Evolutionary conservation across 192 early-diverging fungal species (phyloP).

Genomic region (Podila epigama): DNA sequence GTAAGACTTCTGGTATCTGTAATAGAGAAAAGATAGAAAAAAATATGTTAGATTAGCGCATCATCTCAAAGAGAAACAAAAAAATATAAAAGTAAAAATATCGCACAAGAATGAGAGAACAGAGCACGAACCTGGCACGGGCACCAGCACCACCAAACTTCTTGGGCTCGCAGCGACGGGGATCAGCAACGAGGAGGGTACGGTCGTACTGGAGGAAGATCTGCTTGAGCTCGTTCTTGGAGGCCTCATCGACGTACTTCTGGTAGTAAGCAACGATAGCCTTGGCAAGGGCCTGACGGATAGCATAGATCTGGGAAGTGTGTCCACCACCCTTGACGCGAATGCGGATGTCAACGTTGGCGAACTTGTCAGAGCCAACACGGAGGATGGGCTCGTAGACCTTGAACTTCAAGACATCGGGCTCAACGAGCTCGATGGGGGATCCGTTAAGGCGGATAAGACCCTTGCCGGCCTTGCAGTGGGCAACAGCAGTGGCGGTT

Average conservation of each 20-base stretch:
- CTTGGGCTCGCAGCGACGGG: conserved; percentile 99
- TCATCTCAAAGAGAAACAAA: no score
- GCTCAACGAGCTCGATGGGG: conserved; percentile 95
- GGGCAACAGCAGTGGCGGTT: conserved; percentile 99
- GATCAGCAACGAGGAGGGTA: conserved; percentile 97
- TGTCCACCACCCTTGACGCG: conserved; percentile 97
- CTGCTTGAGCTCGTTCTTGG: conserved; percentile 99
- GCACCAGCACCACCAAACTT: conserved; percentile 99
- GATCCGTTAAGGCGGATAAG: conserved; percentile 98
- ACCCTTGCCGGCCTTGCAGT: conserved; percentile 97
- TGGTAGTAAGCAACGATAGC: conserved; percentile 99
- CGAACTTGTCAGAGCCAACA: conserved; percentile 96
- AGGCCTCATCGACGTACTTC: conserved; percentile 99
- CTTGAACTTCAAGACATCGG: conserved; percentile 97
- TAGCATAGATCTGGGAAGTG: conserved; percentile 97
- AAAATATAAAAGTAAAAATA: neutral
- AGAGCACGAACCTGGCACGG: conserved; percentile 78
- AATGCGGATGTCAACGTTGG: conserved; percentile 96
- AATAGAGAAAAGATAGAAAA: neutral
- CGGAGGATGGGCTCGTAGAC: conserved; percentile 98
- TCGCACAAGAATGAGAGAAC: neutral
- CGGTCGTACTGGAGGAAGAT: conserved; percentile 86
- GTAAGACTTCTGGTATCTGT: conserved; percentile 86
- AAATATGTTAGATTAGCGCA: no score
- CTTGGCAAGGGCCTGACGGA: conserved; percentile 99